Evolutionary conservation across 2,329 filamentous ascomycete genomes (phyloP), one percentile per base, ranked within the genome.

Genomic region (Pestalotiopsis sp.): DNA sequence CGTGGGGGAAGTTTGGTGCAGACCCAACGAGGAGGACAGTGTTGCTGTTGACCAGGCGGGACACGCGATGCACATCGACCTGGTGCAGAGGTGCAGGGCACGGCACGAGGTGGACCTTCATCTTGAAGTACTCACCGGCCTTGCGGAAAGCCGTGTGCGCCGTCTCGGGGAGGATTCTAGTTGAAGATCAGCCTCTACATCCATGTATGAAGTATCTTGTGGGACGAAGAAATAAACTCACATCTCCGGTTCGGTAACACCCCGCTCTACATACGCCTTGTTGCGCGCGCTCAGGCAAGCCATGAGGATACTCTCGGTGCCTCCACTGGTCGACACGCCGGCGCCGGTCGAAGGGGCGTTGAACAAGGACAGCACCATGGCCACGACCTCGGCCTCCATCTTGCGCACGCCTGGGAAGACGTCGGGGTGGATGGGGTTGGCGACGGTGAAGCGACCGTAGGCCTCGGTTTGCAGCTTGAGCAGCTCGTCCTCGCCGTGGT

Each of bases 361-460:
- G 84, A 98, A 99, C 79, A 99, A 83, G 58, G 88, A 88, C 69
- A 97, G 83, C 38, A 97, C 94, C 95, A 99, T 99, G 72, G 94
- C 92, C 65, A 99, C 96, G 70, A 99, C 85, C 83, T 99, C 96
- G 58, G 96, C 95, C 84, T 99, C 96, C 96, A 99, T 99, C 88
- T 99, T 99, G 75, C 96, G 87, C 65, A 99, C 94, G 35, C 95
- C 96, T 17, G 96, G 96, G 82, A 99, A 99, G 57, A 99, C 95
- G 81, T 99, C 96, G 6, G 96, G 96, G 79, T 99, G 96, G 73
- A 99, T 96, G 3, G 96, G 96, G 79, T 99, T 99, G 52, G 94
- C 88, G 38, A 99, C 96, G 64, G 94, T 95, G 79, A 99, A 99
- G 80, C 92, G 92, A 71, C 92, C 92, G 84, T 95, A 98, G 0